Percentiles rank a stretch among this genome's conserved stretches.
These are phyloP conservation scores for Hapsidospora chrysogenum DNA, from an alignment of 495 filamentous ascomycete genomes.

Conservation along the genomic window DNA sequence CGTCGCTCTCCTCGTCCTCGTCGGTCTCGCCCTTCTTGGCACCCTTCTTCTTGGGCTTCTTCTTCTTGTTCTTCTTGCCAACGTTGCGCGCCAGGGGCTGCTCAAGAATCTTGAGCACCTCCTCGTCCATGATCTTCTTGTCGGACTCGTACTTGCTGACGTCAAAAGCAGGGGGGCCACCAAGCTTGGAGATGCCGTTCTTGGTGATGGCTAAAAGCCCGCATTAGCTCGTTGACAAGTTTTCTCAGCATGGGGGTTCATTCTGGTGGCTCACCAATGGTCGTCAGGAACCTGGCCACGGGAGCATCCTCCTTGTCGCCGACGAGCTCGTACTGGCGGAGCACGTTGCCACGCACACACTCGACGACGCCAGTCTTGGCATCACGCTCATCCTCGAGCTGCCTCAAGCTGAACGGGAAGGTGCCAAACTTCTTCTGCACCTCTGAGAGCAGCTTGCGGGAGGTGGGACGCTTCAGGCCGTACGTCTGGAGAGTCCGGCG, in stretches of 20 bases:
- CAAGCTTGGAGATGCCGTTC: constrained; percentile 79
- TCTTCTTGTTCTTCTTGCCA: constrained; percentile 82
- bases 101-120: constrained; percentile 83
- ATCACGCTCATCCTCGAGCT: constrained; percentile 89
- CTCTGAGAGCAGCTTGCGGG: constrained; percentile 77
- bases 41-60: constrained; percentile 68
- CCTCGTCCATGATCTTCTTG: constrained; percentile 95
- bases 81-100: constrained; percentile 63
- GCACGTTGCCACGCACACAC: constrained; percentile 76
- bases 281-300: constrained; percentile 75
- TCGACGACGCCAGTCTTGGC: constrained; percentile 94
- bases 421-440: constrained; percentile 90
- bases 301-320: constrained; percentile 76
- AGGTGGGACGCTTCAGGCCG: constrained; percentile 78
- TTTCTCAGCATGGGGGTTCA: too few species aligned
- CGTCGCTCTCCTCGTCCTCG: too few species aligned
- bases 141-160: constrained; percentile 71
- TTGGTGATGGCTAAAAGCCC: constrained; percentile 86
- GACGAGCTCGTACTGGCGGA: constrained; percentile 89
- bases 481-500: constrained; percentile 83
- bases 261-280: constrained; percentile 62
- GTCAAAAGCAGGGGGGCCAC: constrained; percentile 55
- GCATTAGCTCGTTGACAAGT: not conserved
- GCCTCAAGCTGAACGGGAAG: constrained; percentile 94
- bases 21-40: too few species aligned